Evolutionary conservation across 1,284 basidiomycete species (phyloP).

Genomic region (Rhodotorula sp.): DNA sequence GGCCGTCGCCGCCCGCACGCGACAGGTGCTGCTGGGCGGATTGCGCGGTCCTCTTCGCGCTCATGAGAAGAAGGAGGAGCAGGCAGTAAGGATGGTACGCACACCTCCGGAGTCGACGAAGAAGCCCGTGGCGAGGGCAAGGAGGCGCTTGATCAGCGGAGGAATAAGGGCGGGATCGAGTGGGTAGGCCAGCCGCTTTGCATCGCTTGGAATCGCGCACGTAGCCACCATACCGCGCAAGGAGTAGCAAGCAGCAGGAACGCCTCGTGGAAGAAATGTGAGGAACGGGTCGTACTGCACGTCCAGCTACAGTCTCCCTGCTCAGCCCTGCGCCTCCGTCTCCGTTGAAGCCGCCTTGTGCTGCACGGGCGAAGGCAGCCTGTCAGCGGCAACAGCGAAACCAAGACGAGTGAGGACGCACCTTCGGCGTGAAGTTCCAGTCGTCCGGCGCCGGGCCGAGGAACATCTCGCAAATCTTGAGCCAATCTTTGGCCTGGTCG

Average conservation of each 20-base stretch:
- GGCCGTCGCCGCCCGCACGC: background rate
- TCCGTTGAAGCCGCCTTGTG: slow-evolving; percentile 32
- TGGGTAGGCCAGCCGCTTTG: background rate
- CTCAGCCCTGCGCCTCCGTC: slow-evolving; percentile 29
- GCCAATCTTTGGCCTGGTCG: slow-evolving; percentile 84
- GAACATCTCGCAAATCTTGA: slow-evolving; percentile 87
- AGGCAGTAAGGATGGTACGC: too few species aligned
- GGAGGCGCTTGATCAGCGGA: background rate
- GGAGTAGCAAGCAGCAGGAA: background rate
- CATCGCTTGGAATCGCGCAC: background rate
- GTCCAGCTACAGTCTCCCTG: background rate
- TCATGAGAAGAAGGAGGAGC: too few species aligned
- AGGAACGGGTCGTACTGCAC: background rate
- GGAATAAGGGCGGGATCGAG: background rate
- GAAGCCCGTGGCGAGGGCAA: background rate
- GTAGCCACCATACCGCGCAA: too few species aligned
- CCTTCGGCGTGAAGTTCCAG: slow-evolving; percentile 64
- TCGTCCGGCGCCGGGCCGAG: slow-evolving; percentile 66
- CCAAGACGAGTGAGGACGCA: background rate
- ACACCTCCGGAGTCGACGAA: background rate
- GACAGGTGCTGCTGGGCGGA: background rate
- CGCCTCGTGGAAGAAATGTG: background rate
- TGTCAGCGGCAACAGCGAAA: background rate
- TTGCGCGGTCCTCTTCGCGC: too few species aligned
- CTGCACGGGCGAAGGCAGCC: background rate